Conservation (phyloP, 768 basidiomycete genomes). For the Terana coerulea region DNA sequence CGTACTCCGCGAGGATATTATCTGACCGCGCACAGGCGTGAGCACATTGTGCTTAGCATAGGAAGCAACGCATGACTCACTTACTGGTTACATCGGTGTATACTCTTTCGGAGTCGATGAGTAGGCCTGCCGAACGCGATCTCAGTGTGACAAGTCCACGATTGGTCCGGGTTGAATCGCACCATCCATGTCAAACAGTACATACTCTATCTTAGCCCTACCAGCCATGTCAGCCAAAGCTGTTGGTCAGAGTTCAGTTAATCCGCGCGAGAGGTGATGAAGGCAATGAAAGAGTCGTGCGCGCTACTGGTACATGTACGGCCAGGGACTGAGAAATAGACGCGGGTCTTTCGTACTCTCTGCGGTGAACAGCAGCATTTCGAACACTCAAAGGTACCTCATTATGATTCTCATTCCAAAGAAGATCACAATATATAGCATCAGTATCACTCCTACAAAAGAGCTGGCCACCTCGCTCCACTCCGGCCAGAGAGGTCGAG, state of each 20-base stretch:
- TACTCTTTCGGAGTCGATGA: conserved; percentile 75
- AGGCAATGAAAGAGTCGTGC: background rate
- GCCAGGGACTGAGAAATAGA: too few species aligned
- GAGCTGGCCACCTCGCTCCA: too few species aligned
- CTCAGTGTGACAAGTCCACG: background rate
- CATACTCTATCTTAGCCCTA: conserved; percentile 25
- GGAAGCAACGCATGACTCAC: background rate
- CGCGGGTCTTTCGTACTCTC: too few species aligned
- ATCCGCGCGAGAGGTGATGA: background rate
- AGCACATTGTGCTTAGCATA: background rate
- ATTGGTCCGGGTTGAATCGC: background rate
- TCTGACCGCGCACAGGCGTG: conserved; percentile 38
- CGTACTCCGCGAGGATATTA: conserved; percentile 66
- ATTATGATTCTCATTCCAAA: too few species aligned
- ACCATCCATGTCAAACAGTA: conserved; percentile 36
- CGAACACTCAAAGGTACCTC: too few species aligned
- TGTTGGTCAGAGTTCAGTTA: background rate
- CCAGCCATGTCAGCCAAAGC: background rate
- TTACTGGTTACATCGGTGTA: conserved; percentile 78
- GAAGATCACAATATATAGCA: too few species aligned
- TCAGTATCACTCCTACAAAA: too few species aligned
- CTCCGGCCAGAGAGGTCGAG: too few species aligned
- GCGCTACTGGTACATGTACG: too few species aligned
- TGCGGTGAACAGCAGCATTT: too few species aligned
- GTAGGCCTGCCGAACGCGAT: conserved; percentile 42